A percentile compares a stretch with the other conserved stretches of the same genome.
These are phyloP conservation scores for Dendrocalamus latiflorus DNA, from an alignment of 202 grass and related monocot species.

Conservation along the genomic window DNA sequence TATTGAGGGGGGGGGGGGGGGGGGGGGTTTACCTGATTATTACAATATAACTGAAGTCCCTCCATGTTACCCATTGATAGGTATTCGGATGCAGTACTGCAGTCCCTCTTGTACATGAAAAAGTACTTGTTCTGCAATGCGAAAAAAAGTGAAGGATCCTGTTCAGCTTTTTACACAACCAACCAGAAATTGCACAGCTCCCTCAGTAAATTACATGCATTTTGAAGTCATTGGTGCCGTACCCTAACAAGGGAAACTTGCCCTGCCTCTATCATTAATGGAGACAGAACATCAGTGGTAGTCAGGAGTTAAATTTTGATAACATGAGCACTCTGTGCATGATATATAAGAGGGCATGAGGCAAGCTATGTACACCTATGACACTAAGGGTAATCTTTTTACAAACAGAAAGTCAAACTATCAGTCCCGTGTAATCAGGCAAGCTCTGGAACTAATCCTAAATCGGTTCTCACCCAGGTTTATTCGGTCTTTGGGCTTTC, in stretches of 20 bases:
- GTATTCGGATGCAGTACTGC: not conserved
- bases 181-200: not conserved
- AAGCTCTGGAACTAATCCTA: slow-evolving; percentile 4
- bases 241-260: not conserved
- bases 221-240: not conserved
- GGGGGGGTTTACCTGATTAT: slow-evolving; percentile 24
- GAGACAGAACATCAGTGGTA: not conserved
- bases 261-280: not conserved
- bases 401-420: not conserved
- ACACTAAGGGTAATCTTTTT: not conserved
- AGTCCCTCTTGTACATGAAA: slow-evolving; percentile 28
- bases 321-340: not conserved
- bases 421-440: not conserved
- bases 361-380: not conserved
- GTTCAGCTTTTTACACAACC: not conserved
- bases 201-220: not conserved
- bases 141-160: not conserved
- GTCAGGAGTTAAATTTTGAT: not conserved
- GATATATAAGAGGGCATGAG: not conserved
- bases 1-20: not conserved
- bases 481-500: not conserved
- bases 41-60: slow-evolving; percentile 24
- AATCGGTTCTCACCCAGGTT: not conserved
- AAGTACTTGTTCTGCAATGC: slow-evolving; percentile 40
- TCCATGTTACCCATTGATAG: not conserved